Evolutionary conservation across 192 early-diverging fungal genomes (phyloP).

Genomic region (Phycomyces nitens): DNA sequence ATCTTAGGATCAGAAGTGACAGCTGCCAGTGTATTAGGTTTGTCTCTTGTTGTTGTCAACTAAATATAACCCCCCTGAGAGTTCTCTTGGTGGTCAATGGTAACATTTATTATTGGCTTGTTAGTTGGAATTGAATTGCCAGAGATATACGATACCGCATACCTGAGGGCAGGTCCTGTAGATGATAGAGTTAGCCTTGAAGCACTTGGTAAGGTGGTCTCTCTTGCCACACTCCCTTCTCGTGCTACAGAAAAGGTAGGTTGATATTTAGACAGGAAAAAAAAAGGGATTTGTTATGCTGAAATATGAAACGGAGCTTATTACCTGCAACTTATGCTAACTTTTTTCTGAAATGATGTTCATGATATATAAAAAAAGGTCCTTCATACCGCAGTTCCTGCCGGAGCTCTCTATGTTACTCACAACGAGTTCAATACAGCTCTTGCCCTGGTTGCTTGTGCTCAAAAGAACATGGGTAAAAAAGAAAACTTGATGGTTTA

Average conservation of each 20-base stretch:
- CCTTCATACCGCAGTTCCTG: slow-evolving; percentile 42
- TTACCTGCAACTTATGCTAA: too few species aligned
- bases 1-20: slow-evolving; percentile 4
- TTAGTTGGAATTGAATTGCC: slow-evolving; percentile 47
- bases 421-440: slow-evolving; percentile 70
- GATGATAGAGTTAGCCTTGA: slow-evolving; percentile 44
- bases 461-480: slow-evolving; percentile 76
- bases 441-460: slow-evolving; percentile 65
- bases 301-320: too few species aligned
- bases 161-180: slow-evolving; percentile 39
- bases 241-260: slow-evolving; percentile 15
- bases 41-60: too few species aligned
- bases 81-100: too few species aligned
- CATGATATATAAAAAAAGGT: slow-evolving; percentile 29
- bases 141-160: slow-evolving; percentile 47
- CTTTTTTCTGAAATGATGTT: background rate
- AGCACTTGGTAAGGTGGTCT: slow-evolving; percentile 42
- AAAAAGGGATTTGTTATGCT: background rate
- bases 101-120: too few species aligned
- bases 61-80: too few species aligned
- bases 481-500: too few species aligned
- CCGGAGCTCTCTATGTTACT: slow-evolving; percentile 44
- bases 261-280: background rate
- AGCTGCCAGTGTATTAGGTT: slow-evolving; percentile 13
- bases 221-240: slow-evolving; percentile 16